A percentile compares a stretch with the other conserved stretches of the same genome.
These are phyloP conservation scores for Pythium aphanidermatum DNA, from an alignment of 352 stramenopile species.

Conservation along the genomic window DNA sequence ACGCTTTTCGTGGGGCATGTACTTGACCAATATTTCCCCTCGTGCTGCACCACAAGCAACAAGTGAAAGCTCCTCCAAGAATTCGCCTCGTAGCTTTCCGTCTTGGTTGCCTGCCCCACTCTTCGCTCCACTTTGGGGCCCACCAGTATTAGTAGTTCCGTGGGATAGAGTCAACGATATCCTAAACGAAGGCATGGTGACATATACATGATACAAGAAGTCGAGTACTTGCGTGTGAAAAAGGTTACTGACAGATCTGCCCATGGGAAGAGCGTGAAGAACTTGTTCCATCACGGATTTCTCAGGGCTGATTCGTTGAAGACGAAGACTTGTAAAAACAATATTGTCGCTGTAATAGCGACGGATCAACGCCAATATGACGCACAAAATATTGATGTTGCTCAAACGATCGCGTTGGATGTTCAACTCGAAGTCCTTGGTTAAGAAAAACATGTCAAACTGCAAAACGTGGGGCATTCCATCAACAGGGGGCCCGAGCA, in stretches of 20 bases:
- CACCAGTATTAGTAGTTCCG: conserved; percentile 1
- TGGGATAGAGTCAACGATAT: conserved; percentile 5
- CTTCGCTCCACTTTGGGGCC: too few species aligned
- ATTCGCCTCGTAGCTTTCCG: conserved; percentile 47
- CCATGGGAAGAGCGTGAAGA: conserved; percentile 9
- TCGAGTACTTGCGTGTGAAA: conserved; percentile 47
- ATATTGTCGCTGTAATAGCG: conserved; percentile 51
- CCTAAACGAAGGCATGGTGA: conserved; percentile 11
- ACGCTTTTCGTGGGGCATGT: conserved; percentile 27
- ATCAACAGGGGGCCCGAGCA: conserved; percentile 58
- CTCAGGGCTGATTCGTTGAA: conserved; percentile 12
- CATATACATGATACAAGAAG: conserved; percentile 39
- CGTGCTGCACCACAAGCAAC: conserved; percentile 43
- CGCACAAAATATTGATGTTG: conserved; percentile 42
- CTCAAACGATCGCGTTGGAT: conserved; percentile 43
- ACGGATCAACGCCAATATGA: conserved; percentile 48
- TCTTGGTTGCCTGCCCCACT: not conserved
- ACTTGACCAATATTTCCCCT: conserved; percentile 29
- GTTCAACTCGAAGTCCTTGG: conserved; percentile 68
- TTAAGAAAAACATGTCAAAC: conserved; percentile 57
- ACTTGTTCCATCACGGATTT: conserved; percentile 17
- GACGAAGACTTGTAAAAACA: conserved; percentile 18
- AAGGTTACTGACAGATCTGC: not conserved
- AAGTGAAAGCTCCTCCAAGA: conserved; percentile 50
- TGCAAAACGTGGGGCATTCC: conserved; percentile 50